A percentile compares a stretch with the other conserved stretches of the same genome.
These are phyloP conservation scores for Gracilaria vermiculophylla DNA, from an alignment of 23 red algal species.

Conservation along the genomic window DNA sequence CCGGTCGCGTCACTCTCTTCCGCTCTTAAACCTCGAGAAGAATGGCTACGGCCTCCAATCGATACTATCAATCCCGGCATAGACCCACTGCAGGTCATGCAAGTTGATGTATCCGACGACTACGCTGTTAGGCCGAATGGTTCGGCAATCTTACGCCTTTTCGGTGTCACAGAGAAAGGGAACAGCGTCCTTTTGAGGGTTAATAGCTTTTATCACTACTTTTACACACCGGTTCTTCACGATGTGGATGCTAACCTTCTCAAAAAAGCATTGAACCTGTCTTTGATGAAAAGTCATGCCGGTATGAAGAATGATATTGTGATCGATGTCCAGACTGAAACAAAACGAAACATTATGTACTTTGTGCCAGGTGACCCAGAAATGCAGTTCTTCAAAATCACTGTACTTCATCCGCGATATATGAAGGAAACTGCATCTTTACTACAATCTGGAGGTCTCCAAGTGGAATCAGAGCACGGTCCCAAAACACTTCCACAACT, in stretches of 20 bases:
- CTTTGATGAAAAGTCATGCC: not conserved
- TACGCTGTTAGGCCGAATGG: not conserved
- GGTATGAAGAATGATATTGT: not conserved
- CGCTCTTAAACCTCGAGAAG: not conserved
- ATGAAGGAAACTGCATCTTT: slow-evolving; percentile 56
- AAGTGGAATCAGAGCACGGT: slow-evolving; percentile 6
- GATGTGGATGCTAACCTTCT: slow-evolving; percentile 5
- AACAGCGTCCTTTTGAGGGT: slow-evolving; percentile 64
- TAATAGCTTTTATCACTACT: slow-evolving; percentile 84
- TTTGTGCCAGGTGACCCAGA: slow-evolving; percentile 81
- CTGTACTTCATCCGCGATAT: slow-evolving; percentile 51
- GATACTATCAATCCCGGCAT: not conserved
- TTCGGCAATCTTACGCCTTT: slow-evolving; percentile 68
- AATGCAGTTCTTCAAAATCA: slow-evolving; percentile 76
- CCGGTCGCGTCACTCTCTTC: not conserved
- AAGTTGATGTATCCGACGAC: slow-evolving; percentile 59
- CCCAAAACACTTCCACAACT: slow-evolving; percentile 5
- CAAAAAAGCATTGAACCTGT: slow-evolving; percentile 1
- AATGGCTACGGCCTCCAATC: slow-evolving; percentile 36
- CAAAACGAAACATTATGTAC: slow-evolving; percentile 83
- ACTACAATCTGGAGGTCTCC: slow-evolving; percentile 34
- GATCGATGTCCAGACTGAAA: slow-evolving; percentile 45
- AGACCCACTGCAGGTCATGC: slow-evolving; percentile 73
- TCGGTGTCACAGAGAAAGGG: slow-evolving; percentile 78
- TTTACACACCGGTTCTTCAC: slow-evolving; percentile 60